Conservation (phyloP, 495 filamentous ascomycete genomes). For the Podospora sp. region DNA sequence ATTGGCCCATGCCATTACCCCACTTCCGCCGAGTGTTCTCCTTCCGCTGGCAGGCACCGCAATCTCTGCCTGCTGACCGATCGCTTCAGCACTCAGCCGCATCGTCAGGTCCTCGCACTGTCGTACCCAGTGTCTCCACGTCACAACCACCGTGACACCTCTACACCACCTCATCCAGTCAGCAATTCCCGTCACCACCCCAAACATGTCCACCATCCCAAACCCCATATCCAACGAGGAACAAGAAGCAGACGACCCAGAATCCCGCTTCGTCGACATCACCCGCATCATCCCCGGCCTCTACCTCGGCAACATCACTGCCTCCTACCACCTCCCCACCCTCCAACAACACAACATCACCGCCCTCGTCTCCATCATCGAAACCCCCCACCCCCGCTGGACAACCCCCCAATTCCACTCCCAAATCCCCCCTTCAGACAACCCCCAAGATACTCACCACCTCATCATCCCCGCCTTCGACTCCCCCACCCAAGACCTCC, state of each 20-base stretch:
- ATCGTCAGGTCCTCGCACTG: too few relatives aligned
- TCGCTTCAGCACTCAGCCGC: too few relatives aligned
- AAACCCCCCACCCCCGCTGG: not conserved
- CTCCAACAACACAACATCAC: slow-evolving; percentile 1
- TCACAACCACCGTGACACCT: too few relatives aligned
- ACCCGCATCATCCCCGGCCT: slow-evolving; percentile 1
- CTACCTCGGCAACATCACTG: slow-evolving; percentile 5
- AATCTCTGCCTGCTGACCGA: too few relatives aligned
- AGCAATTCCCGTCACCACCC: too few relatives aligned
- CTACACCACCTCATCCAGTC: too few relatives aligned
- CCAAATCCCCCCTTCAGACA: not conserved
- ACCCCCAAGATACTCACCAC: not conserved
- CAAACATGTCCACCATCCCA: too few relatives aligned
- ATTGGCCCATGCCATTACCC: too few relatives aligned
- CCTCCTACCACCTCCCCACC: not conserved
- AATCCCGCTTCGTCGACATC: not conserved
- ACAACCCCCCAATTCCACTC: not conserved
- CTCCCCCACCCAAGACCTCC: not conserved
- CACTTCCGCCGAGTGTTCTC: too few relatives aligned
- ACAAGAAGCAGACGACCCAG: not conserved
- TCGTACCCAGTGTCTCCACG: too few relatives aligned
- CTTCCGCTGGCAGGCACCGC: too few relatives aligned
- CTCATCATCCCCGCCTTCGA: slow-evolving; percentile 4
- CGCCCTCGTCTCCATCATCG: not conserved
- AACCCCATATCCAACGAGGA: too few relatives aligned